Evolutionary conservation across 768 basidiomycete genomes (phyloP), one percentile per base, ranked within the genome.

Genomic region (Suillus spraguei): DNA sequence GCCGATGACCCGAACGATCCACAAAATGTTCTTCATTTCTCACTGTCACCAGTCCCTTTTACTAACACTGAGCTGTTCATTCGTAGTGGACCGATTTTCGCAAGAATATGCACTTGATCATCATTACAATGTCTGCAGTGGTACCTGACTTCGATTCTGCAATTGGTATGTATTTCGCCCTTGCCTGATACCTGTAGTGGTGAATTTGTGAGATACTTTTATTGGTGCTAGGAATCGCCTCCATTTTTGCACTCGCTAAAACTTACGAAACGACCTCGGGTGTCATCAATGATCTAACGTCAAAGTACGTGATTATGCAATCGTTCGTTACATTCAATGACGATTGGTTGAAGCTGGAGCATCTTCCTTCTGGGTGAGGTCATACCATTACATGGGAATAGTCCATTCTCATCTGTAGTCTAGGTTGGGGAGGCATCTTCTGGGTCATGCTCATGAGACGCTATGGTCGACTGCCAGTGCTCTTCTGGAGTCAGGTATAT

Each of bases 91-190:
- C 76, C 20, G 70, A 78, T 56, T 61, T n/a, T 71, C 79, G 78
- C 46, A 85, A 85, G 73, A 72, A 73, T 55, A 58, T 84, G 32
- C 81, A 84, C 65, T 72, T 86, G 4, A 55, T 82, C 39, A 78
- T 85, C 52, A 70, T 84, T 65, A 84, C 83, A 0, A 72, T 85
- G 63, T 82, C 85, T 7, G 80, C 85, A 0, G 80, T 85, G 42
- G 75, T 84, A 5, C 85, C 85, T 6, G 85, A 86, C 63, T 85
- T 86, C 64, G 76, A 80, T 61, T 85, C 84, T 2, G 83, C 78
- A 0, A 79, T 83, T 24, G 85, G 85, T 82, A 10, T 14, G 73
- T 4, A 52, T 52, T 52, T 32, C 9, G 28, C 50, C 28, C 50
- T 52, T 16, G 24, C 47, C 16, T 3, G 8, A 10, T 17, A 50